These are phyloP conservation scores for Sporisorium iseilematis-ciliati DNA, from an alignment of 1,284 basidiomycete species.

Conservation along the genomic window DNA sequence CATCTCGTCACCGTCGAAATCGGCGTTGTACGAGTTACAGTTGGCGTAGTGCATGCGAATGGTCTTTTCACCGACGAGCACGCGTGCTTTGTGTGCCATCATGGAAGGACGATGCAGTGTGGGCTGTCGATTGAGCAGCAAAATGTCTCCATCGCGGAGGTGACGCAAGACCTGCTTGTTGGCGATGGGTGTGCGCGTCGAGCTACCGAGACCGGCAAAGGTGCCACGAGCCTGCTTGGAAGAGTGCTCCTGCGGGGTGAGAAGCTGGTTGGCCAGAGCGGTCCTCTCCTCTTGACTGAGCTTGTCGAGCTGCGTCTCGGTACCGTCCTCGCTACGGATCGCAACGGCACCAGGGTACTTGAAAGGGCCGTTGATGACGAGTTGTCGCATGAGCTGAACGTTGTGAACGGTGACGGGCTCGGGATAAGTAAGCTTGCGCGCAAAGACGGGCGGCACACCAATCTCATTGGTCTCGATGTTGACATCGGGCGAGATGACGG, in stretches of 20 bases:
- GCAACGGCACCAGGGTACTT: slow-evolving; percentile 92
- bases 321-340: slow-evolving; percentile 91
- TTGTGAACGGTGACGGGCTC: slow-evolving; percentile 95
- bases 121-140: slow-evolving; percentile 97
- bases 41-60: slow-evolving; percentile 99
- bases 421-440: slow-evolving; percentile 94
- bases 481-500: slow-evolving; percentile 98
- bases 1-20: slow-evolving; percentile 99
- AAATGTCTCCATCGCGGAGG: slow-evolving; percentile 91
- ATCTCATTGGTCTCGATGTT: slow-evolving; percentile 99
- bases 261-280: slow-evolving; percentile 94
- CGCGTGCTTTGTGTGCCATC: slow-evolving; percentile 97
- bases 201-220: slow-evolving; percentile 64
- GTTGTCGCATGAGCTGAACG: slow-evolving; percentile 86
- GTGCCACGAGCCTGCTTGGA: slow-evolving; percentile 68
- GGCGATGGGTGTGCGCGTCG: slow-evolving; percentile 72
- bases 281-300: slow-evolving; percentile 86
- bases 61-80: slow-evolving; percentile 95
- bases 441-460: slow-evolving; percentile 97
- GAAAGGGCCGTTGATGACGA: slow-evolving; percentile 91
- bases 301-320: slow-evolving; percentile 74
- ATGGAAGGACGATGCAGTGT: slow-evolving; percentile 99
- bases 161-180: slow-evolving; percentile 99
- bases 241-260: slow-evolving; percentile 85
- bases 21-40: slow-evolving; percentile 99